phyloP scores from a whole-genome alignment of 1,139 yeast genomes.

The Hanseniaspora uvarum region DNA sequence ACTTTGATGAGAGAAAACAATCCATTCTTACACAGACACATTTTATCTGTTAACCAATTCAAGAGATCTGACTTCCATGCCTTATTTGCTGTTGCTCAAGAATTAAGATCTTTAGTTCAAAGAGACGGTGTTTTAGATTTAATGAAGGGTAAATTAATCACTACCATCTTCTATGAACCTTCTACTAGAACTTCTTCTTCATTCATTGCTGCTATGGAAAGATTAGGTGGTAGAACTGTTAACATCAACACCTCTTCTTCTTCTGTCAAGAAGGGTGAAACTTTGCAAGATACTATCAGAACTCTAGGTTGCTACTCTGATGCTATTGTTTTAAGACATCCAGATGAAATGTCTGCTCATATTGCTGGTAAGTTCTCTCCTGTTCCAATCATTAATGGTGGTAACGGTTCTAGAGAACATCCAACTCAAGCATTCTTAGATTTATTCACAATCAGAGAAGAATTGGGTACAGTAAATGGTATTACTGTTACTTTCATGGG shows the following conservation, averaged over 20 bases:
- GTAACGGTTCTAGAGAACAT: slow-evolving; percentile 95
- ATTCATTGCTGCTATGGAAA: slow-evolving; percentile 98
- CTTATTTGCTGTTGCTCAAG: slow-evolving; percentile 93
- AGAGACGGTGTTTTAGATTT: slow-evolving; percentile 90
- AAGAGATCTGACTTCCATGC: slow-evolving; percentile 81
- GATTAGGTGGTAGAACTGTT: slow-evolving; percentile 96
- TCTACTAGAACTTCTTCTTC: slow-evolving; percentile 94
- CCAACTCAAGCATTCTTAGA: slow-evolving; percentile 98
- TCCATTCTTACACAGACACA: slow-evolving; percentile 79
- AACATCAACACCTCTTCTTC: slow-evolving; percentile 75
- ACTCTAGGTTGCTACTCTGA: slow-evolving; percentile 92
- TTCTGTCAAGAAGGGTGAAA: slow-evolving; percentile 95
- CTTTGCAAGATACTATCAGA: slow-evolving; percentile 92
- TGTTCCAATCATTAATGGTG: slow-evolving; percentile 94
- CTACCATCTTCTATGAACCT: slow-evolving; percentile 96
- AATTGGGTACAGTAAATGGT: slow-evolving; percentile 96
- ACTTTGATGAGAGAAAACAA: slow-evolving; percentile 70
- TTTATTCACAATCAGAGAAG: slow-evolving; percentile 96
- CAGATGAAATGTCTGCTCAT: slow-evolving; percentile 81
- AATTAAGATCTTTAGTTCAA: slow-evolving; percentile 93
- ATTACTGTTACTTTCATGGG: slow-evolving; percentile 98
- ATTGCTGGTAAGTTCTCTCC: slow-evolving; percentile 95
- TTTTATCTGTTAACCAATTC: slow-evolving; percentile 79
- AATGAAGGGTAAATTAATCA: slow-evolving; percentile 78
- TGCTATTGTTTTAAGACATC: slow-evolving; percentile 95